These are phyloP conservation scores for Phoenix dactylifera DNA, from an alignment of 176 grass and related monocot genomes.

Conservation along the genomic window DNA sequence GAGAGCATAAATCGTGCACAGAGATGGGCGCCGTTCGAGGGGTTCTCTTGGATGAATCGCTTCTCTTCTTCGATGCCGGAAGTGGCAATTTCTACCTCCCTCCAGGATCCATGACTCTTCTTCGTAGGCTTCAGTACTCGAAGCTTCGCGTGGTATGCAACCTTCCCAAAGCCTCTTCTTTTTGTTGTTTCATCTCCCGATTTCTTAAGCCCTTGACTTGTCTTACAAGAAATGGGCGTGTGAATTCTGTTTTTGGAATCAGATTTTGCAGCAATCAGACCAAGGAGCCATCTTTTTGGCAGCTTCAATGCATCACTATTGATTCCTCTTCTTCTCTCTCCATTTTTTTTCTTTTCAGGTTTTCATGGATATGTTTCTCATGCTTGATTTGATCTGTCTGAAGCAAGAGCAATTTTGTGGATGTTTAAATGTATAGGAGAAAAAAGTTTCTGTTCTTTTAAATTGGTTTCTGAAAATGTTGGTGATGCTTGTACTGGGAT, in stretches of 20 bases:
- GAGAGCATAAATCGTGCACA: too few species aligned
- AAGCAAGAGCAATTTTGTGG: too few species aligned
- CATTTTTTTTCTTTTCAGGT: too few species aligned
- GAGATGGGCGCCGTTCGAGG: conserved; percentile 22
- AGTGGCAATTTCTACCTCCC: conserved; percentile 12
- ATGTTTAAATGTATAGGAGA: too few species aligned
- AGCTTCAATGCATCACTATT: too few species aligned
- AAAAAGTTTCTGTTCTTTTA: too few species aligned
- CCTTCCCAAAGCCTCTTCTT: background rate
- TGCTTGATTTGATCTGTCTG: too few species aligned
- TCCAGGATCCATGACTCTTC: conserved; percentile 21
- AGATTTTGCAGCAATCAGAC: background rate
- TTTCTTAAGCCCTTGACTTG: background rate
- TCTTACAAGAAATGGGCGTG: too few species aligned
- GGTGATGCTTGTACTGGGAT: too few species aligned
- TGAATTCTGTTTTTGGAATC: background rate
- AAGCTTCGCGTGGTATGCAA: conserved; percentile 23
- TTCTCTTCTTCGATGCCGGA: conserved; percentile 21
- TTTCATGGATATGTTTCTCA: too few species aligned
- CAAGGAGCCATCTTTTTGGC: background rate
- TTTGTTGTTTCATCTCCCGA: background rate
- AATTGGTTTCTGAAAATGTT: too few species aligned
- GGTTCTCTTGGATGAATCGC: conserved; percentile 29
- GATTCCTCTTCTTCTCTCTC: too few species aligned
- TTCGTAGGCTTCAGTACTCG: conserved; percentile 30